Base-by-base conservation (phyloP, 2,329 filamentous ascomycete species). In the Colletotrichum abscissum region DNA sequence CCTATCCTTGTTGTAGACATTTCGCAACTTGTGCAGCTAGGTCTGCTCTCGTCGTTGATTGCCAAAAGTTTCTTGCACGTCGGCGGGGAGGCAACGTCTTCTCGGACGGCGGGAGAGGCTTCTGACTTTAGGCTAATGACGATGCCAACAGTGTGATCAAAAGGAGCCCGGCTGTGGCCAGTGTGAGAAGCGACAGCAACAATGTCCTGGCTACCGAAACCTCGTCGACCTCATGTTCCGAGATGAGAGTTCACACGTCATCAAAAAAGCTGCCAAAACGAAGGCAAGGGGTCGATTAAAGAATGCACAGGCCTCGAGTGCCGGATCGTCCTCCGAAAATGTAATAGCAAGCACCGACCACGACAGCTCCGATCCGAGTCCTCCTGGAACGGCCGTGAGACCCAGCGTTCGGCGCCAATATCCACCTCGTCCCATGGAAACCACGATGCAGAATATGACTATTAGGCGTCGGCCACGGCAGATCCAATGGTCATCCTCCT, bases 171-270 rank as follows among this genome's bases (percentile, higher is more conserved):
- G 84, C 59, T 90, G 88, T 70, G 87, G 87, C 60, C 88, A 90
- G 78, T 90, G 88, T 77, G 83, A 84, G 63, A 88, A 88, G 77
- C 85, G 87, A 55, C 83, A 86, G 70, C 83, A 87, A 65, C 72
- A 80, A 79, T 90, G 88, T 72, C 88, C 88, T 38, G 88, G 88
- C 68, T 90, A 90, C 76, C 82, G 88, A 56, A 88, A 88, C 74
- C 81, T 87, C 62, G 84, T 88, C 54, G 88, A 90, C 75, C 83
- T 90, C 73, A 89, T 90, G 83, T 90, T 90, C 76, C 85, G 88
- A 55, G 87, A 90, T 76, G 87, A 90, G 78, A 90, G 86, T 75
- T 85, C 84, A 38, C 87, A 88, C 77, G 88, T 90, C 68, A 88
- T 88, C 75, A 85, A 86, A 76, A 89, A 88, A 79, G 86, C 86